Conservation (phyloP, 192 early-diverging fungal species). For the Backusella parvicylindrica region DNA sequence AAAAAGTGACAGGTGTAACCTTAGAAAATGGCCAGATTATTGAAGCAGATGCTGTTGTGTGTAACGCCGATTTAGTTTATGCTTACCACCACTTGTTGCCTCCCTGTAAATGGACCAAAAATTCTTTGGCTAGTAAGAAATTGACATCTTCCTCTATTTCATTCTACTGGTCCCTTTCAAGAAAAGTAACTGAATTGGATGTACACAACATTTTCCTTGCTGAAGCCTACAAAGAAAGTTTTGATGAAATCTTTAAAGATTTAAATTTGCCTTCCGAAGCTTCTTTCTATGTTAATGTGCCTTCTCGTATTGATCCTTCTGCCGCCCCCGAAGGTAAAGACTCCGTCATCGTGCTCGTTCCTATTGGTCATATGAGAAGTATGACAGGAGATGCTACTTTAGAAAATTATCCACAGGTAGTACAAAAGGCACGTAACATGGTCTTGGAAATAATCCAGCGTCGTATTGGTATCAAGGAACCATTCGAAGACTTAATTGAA, state of each 20-base stretch:
- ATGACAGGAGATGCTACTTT: not conserved
- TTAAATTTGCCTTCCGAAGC: conserved; percentile 41
- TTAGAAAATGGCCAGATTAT: conserved; percentile 39
- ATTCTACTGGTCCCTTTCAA: conserved; percentile 51
- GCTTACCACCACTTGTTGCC: conserved; percentile 50
- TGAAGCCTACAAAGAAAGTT: conserved; percentile 44
- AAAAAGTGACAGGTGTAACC: conserved; percentile 45
- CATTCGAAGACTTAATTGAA: conserved; percentile 39
- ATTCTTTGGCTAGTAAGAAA: conserved; percentile 34
- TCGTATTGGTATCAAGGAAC: conserved; percentile 32
- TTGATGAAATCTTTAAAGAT: conserved; percentile 51
- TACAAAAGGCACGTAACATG: conserved; percentile 33
- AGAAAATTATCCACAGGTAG: conserved; percentile 25
- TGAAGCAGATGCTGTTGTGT: conserved; percentile 51
- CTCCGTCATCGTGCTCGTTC: conserved; percentile 48
- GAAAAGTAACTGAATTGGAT: conserved; percentile 41
- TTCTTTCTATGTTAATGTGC: conserved; percentile 56
- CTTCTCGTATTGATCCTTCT: conserved; percentile 46
- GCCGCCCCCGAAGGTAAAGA: conserved; percentile 47
- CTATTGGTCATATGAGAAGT: conserved; percentile 42
- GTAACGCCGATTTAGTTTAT: conserved; percentile 52
- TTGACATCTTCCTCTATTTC: conserved; percentile 51
- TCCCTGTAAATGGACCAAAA: conserved; percentile 30
- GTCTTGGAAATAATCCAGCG: conserved; percentile 37
- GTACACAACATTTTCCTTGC: conserved; percentile 58